phyloP scores from a whole-genome alignment of 352 stramenopile species.

The Nothophytophthora sp. region DNA sequence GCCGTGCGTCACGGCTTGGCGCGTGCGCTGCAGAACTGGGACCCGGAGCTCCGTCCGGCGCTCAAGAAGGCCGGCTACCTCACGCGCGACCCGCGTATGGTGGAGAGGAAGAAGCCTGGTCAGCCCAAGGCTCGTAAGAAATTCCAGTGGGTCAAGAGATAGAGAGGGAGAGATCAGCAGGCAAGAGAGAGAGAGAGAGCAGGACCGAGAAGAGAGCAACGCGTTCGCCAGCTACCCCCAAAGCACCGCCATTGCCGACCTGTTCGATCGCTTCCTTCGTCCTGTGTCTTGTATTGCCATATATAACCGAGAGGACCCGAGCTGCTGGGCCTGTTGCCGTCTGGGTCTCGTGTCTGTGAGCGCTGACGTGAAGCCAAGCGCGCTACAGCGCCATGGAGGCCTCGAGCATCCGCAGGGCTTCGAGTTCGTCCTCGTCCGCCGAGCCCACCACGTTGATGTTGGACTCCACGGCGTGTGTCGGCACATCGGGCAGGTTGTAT shows the following conservation, averaged over 20 bases:
- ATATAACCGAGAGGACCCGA: slow-evolving; percentile 23
- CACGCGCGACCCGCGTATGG: slow-evolving; percentile 94
- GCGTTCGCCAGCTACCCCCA: slow-evolving; percentile 7
- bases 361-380: background rate
- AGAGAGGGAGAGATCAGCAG: slow-evolving; percentile 34
- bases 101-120: slow-evolving; percentile 97
- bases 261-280: slow-evolving; percentile 7
- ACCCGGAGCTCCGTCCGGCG: slow-evolving; percentile 89
- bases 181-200: slow-evolving; percentile 2
- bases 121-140: slow-evolving; percentile 96
- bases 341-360: background rate
- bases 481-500: slow-evolving; percentile 82
- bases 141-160: slow-evolving; percentile 99
- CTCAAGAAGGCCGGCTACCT: slow-evolving; percentile 95
- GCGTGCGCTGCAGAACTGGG: slow-evolving; percentile 93
- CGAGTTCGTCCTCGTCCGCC: slow-evolving; percentile 82
- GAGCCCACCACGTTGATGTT: slow-evolving; percentile 76
- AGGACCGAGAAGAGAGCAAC: slow-evolving; percentile 2
- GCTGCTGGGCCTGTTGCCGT: background rate
- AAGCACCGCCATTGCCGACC: slow-evolving; percentile 11
- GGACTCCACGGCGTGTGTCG: slow-evolving; percentile 70
- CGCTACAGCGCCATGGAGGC: slow-evolving; percentile 83
- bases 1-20: slow-evolving; percentile 94
- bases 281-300: slow-evolving; percentile 30
- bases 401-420: slow-evolving; percentile 83